Evolutionary conservation across 768 basidiomycete genomes (phyloP), one percentile per base, ranked within the genome.

Genomic region (Lactifluus subvellereus): DNA sequence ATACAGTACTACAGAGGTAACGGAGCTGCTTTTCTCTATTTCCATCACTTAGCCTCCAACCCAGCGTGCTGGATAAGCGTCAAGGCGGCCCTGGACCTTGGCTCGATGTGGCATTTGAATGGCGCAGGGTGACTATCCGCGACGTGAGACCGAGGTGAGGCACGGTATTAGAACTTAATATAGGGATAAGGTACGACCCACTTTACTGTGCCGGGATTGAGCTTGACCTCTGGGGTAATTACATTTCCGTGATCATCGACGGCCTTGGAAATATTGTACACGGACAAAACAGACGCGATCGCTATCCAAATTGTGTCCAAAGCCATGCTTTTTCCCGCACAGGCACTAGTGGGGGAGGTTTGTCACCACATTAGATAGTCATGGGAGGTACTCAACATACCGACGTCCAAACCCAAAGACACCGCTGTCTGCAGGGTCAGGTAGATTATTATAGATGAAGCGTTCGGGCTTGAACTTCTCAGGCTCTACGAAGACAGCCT

Each of bases 401-500:
- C 66, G 55, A n/a, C 61, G 62, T 33, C 68, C 66, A 59, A 68
- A 68, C 7, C 68, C 66, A 35, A 68, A 68, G 16, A 49, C 57
- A 7, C 64, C 64, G 27, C 47, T 57, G 11, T 59, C 62, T 4
- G 59, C 65, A 3, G 67, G 65, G 22, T 67, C 66, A 30, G 58
- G 57, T 2, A 61, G 22, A 16, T 43, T 16, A 33, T 51, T 58
- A 2, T 59, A 27, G 16, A 67, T 42, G 50, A 67, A 69, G 27
- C 69, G 69, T 27, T 69, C 69, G 3, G 68, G 69, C 42, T 56
- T 61, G 60, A 67, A 69, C 4, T 50, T 52, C 33, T 64, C 57
- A 1, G 69, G 69, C 27, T 64, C 66, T 13, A 61, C 58, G 50
- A 61, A 69, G 45, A 62, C 57, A 30, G 22, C 40, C 47, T 64